Base-by-base conservation (phyloP, 129 eudicot genomes). In the Pittosporum tobira region DNA sequence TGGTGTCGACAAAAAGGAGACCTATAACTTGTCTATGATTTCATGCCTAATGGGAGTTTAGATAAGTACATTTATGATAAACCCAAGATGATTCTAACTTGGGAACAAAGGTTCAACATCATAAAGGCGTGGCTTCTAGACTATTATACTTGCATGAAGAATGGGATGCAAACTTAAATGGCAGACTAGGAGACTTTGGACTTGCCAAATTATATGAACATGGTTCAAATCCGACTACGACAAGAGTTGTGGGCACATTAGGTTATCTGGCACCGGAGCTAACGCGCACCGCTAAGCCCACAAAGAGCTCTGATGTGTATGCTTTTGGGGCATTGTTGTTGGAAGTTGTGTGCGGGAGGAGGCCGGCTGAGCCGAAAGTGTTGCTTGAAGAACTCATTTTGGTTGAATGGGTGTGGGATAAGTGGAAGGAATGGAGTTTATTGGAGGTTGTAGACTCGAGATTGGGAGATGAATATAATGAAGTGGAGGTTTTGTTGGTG, bases 201-300 rank as follows among this genome's bases (percentile, higher is more conserved):
- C 71, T 84, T 8, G 94, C 94, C 15, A 88, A 75, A 67, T 37
- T 88, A 25, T 81, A 78, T 48, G 87, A 80, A 31, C 96, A 81
- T 22, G 94, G 88, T 1, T 58, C 94, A 37, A 56, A 80, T 45
- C 78, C 88, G 1, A 65, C 71, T 68, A 83, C 96, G 8, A 80
- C 96, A 13, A 62, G 69, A 66, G 93, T 83, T 16, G 88, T 87
- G 48, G 93, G 93, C 13, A 87, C 96, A 4, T 61, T 77, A 34
- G 93, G 85, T 44, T 87, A 87, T 69, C 64, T 87, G 23, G 93
- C 96, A 20, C 88, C 96, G 6, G 96, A 87, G 73, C 73, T 87
- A 48, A 80, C 88, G 46, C 77, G 78, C 22, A 83, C 83, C 0
- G 96, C 93, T 8, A 83, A 75, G 82, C 85, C 96, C 27, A 83